A percentile compares a stretch with the other conserved stretches of the same genome.
Conservation (phyloP, 2,329 filamentous ascomycete species). For the Aspergillus luchuensis region DNA sequence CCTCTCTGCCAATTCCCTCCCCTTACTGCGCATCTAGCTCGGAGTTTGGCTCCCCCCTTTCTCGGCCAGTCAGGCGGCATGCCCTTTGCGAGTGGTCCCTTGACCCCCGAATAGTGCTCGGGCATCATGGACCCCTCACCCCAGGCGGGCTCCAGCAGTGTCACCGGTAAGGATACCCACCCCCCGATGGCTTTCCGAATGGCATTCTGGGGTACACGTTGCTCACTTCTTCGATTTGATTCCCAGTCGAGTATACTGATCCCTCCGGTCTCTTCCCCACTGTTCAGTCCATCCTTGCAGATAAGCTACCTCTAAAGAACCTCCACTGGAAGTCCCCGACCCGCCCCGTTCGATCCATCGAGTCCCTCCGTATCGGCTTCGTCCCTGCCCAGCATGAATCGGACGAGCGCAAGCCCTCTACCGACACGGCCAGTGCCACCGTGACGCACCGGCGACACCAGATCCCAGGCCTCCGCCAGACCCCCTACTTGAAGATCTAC, state of each 20-base stretch:
- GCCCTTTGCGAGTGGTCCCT: conserved; percentile 21
- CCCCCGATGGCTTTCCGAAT: conserved; percentile 3
- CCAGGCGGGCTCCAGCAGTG: conserved; percentile 67
- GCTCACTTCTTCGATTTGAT: conserved; percentile 23
- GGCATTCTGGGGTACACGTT: background rate
- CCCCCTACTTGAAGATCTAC: conserved; percentile 89
- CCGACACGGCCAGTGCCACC: conserved; percentile 38
- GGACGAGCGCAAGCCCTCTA: conserved; percentile 38
- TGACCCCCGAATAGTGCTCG: conserved; percentile 29
- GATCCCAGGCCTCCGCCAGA: conserved; percentile 88
- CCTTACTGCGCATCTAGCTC: background rate
- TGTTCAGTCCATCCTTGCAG: conserved; percentile 73
- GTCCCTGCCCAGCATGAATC: conserved; percentile 60
- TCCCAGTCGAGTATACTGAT: conserved; percentile 89
- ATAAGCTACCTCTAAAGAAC: conserved; percentile 82
- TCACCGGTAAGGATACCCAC: conserved; percentile 61
- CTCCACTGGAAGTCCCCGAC: conserved; percentile 96
- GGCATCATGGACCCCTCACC: conserved; percentile 46
- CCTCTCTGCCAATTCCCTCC: background rate
- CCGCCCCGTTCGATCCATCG: conserved; percentile 88
- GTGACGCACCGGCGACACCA: conserved; percentile 73
- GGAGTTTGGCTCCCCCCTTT: conserved; percentile 9
- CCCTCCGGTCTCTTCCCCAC: conserved; percentile 85
- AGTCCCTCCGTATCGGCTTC: conserved; percentile 87
- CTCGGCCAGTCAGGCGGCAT: conserved; percentile 30